Conservation (phyloP, 805 yeast genomes). For the Cyberlindnera maritima region DNA sequence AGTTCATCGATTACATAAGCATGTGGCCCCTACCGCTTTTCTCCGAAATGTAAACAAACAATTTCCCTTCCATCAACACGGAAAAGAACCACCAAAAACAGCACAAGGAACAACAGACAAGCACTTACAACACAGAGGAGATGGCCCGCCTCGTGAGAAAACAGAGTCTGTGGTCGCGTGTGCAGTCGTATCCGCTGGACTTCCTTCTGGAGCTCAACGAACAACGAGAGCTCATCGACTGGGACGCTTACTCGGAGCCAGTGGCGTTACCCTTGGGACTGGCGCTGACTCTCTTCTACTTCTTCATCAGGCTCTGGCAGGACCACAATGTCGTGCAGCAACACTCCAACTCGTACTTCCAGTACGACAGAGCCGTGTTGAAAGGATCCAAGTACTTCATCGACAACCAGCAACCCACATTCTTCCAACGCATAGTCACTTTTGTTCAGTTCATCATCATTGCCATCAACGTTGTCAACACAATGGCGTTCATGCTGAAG, state of each 20-base stretch:
- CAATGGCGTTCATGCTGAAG: constrained; percentile 21
- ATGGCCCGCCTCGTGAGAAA: constrained; percentile 23
- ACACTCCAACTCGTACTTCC: constrained; percentile 7
- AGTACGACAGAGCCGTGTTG: constrained; percentile 12
- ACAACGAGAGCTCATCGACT: constrained; percentile 27
- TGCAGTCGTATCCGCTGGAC: constrained; percentile 27
- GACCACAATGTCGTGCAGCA: constrained; percentile 16
- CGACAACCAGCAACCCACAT: constrained; percentile 3
- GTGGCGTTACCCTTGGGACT: constrained; percentile 28
- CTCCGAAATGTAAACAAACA: constrained; percentile 3
- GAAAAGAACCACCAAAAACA: not conserved
- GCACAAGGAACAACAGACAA: no score
- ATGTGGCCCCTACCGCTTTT: not conserved
- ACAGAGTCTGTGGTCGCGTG: constrained; percentile 18
- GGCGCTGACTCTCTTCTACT: constrained; percentile 22
- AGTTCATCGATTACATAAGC: no score
- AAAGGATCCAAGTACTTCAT: constrained; percentile 24
- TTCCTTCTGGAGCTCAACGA: constrained; percentile 25
- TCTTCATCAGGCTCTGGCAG: constrained; percentile 25
- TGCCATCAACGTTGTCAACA: constrained; percentile 20
- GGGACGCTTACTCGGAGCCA: constrained; percentile 27
- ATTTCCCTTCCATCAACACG: not conserved
- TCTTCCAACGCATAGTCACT: constrained; percentile 6
- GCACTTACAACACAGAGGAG: not conserved
- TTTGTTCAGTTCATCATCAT: constrained; percentile 16